Evolutionary conservation across 805 yeast genomes (phyloP).

Genomic region (Candida vartiovaarae): DNA sequence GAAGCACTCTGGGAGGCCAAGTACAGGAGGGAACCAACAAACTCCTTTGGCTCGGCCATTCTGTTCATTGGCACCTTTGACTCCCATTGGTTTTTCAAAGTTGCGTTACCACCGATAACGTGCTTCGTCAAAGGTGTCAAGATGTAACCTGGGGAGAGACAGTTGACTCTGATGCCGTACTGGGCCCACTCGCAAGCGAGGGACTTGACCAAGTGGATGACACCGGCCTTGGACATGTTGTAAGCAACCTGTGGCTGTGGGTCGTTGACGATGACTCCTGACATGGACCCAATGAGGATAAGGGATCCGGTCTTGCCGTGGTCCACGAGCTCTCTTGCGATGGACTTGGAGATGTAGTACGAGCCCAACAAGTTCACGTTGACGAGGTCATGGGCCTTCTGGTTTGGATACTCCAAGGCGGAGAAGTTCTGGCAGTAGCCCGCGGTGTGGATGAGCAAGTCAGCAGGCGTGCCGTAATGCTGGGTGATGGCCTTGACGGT

Average conservation of each 20-base stretch:
- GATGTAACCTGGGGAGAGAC: conserved; percentile 76
- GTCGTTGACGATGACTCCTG: conserved; percentile 68
- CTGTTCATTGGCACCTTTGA: conserved; percentile 67
- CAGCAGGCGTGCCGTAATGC: conserved; percentile 55
- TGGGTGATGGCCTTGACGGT: conserved; percentile 46
- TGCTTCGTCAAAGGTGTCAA: conserved; percentile 72
- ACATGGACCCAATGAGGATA: conserved; percentile 72
- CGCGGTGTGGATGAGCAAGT: conserved; percentile 69
- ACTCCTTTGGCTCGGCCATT: conserved; percentile 82
- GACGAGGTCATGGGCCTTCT: conserved; percentile 59
- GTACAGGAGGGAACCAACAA: conserved; percentile 69
- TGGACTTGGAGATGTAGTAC: conserved; percentile 63
- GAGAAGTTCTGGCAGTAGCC: conserved; percentile 79
- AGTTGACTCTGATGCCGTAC: conserved; percentile 67
- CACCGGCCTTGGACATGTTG: conserved; percentile 85
- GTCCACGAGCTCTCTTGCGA: conserved; percentile 60
- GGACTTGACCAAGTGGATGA: conserved; percentile 68
- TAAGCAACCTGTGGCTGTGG: conserved; percentile 78
- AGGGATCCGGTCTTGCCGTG: conserved; percentile 50
- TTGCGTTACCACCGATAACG: conserved; percentile 51
- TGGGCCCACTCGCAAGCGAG: conserved; percentile 81
- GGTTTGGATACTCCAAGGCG: conserved; percentile 70
- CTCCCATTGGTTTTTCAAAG: conserved; percentile 67
- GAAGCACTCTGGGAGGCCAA: conserved; percentile 66
- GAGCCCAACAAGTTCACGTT: conserved; percentile 73